Evolutionary conservation across 2,329 filamentous ascomycete species (phyloP).

Genomic region (Tolypocladium capitatum): DNA sequence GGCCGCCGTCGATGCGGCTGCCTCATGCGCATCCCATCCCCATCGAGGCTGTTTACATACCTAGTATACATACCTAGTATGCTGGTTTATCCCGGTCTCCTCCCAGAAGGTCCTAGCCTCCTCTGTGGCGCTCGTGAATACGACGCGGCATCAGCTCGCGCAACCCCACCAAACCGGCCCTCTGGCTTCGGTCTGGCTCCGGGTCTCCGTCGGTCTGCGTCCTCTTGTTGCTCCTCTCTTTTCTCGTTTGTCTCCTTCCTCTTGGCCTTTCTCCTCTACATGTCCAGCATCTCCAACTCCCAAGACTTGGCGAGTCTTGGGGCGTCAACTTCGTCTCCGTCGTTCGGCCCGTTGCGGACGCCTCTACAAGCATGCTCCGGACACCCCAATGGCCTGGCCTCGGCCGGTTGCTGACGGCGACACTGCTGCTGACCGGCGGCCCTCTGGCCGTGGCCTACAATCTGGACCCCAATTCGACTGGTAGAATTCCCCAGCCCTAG

Average conservation of each 20-base stretch:
- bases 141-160: background rate
- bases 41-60: background rate
- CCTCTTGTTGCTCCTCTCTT: background rate
- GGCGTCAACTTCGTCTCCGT: slow-evolving; percentile 3
- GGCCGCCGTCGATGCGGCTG: background rate
- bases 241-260: background rate
- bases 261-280: background rate
- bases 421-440: slow-evolving; percentile 12
- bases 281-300: background rate
- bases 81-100: background rate
- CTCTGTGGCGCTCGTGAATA: background rate
- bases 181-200: background rate
- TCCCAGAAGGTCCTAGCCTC: background rate
- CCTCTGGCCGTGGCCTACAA: slow-evolving; percentile 19
- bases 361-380: slow-evolving; percentile 7
- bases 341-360: slow-evolving; percentile 1
- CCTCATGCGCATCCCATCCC: background rate
- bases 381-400: slow-evolving; percentile 5
- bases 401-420: slow-evolving; percentile 8
- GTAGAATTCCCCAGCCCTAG: slow-evolving; percentile 11
- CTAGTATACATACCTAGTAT: no score
- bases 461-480: slow-evolving; percentile 22
- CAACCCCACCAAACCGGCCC: no score
- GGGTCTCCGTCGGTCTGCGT: background rate
- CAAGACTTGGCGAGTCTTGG: background rate